Conservation (phyloP, 139 green algal species). For the Mesotaenium endlicherianum region DNA sequence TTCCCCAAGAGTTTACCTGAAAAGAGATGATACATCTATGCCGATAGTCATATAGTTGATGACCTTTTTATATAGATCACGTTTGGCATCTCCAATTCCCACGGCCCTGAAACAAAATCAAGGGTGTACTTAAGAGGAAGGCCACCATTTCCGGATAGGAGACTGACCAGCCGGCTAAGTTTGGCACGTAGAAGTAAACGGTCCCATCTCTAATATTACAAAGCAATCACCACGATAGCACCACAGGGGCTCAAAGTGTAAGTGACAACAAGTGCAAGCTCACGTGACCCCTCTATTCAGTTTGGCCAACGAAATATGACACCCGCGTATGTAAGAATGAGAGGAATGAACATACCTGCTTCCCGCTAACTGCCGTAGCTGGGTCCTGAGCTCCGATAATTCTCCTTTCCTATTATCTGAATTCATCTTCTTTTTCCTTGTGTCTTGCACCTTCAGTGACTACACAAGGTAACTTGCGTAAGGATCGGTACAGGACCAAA, state of each 20-base stretch:
- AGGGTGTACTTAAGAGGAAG: background rate
- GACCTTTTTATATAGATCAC: conserved; percentile 77
- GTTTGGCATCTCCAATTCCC: conserved; percentile 56
- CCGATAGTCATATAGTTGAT: conserved; percentile 89
- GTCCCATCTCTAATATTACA: background rate
- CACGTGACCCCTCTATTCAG: background rate
- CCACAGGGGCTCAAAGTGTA: background rate
- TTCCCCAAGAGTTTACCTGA: conserved; percentile 51
- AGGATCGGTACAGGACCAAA: no score
- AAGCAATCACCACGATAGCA: background rate
- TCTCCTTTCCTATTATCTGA: conserved; percentile 46
- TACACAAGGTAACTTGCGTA: no score
- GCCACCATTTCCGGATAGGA: background rate
- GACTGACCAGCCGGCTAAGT: background rate
- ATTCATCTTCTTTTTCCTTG: no score
- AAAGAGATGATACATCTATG: conserved; percentile 91
- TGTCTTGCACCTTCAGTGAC: no score
- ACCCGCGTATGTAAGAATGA: background rate
- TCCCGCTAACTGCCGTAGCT: conserved; percentile 46
- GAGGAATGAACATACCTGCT: conserved; percentile 27
- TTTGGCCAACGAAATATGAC: background rate
- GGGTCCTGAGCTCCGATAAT: conserved; percentile 37
- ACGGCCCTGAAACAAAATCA: conserved; percentile 17
- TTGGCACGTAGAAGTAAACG: background rate
- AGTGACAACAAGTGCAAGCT: background rate